Evolutionary conservation across 139 green algal genomes (phyloP).

Genomic region (Gonium pectorale): DNA sequence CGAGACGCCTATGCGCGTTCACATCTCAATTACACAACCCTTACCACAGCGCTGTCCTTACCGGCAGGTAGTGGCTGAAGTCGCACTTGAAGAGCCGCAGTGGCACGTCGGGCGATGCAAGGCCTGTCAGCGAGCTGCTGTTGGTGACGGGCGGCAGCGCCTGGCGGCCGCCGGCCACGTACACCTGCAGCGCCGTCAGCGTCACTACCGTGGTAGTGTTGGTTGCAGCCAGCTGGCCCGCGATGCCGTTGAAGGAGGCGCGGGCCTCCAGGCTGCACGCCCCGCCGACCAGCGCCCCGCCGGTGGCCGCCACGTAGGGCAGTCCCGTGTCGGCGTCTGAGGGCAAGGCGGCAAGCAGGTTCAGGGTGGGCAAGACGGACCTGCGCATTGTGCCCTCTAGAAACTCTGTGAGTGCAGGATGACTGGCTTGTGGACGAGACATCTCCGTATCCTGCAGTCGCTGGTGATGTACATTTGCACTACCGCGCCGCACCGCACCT

Average conservation of each 20-base stretch:
- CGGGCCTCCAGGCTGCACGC: constrained; percentile 25
- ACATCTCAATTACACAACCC: too few relatives aligned
- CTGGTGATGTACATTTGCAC: too few relatives aligned
- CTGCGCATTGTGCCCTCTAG: too few relatives aligned
- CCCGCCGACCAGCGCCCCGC: background rate
- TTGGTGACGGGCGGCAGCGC: constrained; percentile 14
- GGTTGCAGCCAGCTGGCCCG: constrained; percentile 1
- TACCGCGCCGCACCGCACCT: too few relatives aligned
- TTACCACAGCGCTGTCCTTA: too few relatives aligned
- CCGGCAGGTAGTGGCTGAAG: constrained; percentile 42
- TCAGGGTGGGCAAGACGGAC: too few relatives aligned
- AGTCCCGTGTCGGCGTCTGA: background rate
- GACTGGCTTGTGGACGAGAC: too few relatives aligned
- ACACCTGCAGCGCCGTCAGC: constrained; percentile 36
- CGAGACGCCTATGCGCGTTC: too few relatives aligned
- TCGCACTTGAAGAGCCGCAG: constrained; percentile 45
- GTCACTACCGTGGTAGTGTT: constrained; percentile 40
- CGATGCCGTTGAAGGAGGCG: constrained; percentile 31
- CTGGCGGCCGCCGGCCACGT: background rate
- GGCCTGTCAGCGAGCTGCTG: constrained; percentile 19
- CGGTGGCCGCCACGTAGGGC: background rate
- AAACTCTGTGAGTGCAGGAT: too few relatives aligned
- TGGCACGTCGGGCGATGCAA: background rate
- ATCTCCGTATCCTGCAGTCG: too few relatives aligned
- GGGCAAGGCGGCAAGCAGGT: too few relatives aligned